Evolutionary conservation across 164 flowering plant species (phyloP).

Genomic region (Chimonanthus praecox): DNA sequence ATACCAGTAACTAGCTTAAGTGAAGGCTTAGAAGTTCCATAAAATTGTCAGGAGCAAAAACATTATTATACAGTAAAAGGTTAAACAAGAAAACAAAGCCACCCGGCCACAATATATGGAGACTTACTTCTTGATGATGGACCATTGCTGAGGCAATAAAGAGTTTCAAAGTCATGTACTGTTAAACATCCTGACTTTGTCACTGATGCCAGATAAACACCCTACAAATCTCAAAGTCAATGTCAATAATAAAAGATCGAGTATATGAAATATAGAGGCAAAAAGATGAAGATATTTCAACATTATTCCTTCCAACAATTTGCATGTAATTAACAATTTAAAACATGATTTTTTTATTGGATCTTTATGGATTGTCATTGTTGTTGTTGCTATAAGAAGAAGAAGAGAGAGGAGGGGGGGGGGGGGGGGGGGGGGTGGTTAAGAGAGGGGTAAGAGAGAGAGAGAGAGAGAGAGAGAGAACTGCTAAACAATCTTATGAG

Average conservation of each 20-base stretch:
- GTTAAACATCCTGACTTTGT: constrained; percentile 82
- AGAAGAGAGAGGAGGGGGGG: too few relatives aligned
- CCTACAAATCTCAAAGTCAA: constrained; percentile 34
- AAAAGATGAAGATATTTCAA: not conserved
- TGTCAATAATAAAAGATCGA: not conserved
- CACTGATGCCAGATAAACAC: constrained; percentile 78
- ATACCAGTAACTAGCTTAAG: not conserved
- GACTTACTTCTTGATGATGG: constrained; percentile 33
- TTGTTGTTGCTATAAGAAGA: too few relatives aligned
- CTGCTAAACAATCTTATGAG: too few relatives aligned
- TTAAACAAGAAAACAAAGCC: not conserved
- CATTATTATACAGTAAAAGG: not conserved
- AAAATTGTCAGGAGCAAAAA: not conserved
- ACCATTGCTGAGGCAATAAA: constrained; percentile 46
- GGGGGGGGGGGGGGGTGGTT: too few relatives aligned
- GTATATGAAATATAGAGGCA: not conserved
- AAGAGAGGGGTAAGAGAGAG: too few relatives aligned
- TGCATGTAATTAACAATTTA: too few relatives aligned
- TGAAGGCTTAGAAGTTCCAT: not conserved
- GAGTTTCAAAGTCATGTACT: constrained; percentile 77
- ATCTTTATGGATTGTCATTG: not conserved
- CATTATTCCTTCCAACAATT: too few relatives aligned
- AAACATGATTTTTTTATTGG: too few relatives aligned
- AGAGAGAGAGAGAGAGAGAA: too few relatives aligned
- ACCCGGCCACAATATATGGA: not conserved